Evolutionary conservation across 208 protist genomes (phyloP), one percentile per base, ranked within the genome.

Genomic region (Porcisia hertigi): DNA sequence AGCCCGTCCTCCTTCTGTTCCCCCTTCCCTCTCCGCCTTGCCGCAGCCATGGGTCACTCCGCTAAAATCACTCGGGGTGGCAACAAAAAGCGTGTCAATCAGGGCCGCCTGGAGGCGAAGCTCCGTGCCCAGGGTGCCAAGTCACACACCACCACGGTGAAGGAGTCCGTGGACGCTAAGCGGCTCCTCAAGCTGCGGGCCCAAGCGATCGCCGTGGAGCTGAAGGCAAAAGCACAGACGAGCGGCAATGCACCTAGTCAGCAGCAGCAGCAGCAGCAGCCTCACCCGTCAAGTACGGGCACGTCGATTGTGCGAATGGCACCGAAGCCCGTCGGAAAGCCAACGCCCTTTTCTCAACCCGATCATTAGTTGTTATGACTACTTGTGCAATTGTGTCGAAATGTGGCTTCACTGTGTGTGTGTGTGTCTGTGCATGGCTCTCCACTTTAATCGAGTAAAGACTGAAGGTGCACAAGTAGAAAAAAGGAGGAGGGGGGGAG

Each of bases 61-160:
- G 92, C 92, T 2, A 97, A 97, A 79, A 94, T 95, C 72, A 97
- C 92, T 2, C 88, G 92, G 36, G 92, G 92, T 66, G 92, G 92
- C 18, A 92, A 97, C 82, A 97, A 97, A 80, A 91, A 89, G 79
- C 92, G 90, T n/a, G 82, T 93, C 54, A 97, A 97, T 75, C 83
- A 88, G 49, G 86, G 82, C 39, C 82, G 92, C 1, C 80, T 82
- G 30, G 86, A 95, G 75, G 90, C 89, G 30, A 97, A 97, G 79
- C 54, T 91, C 64, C 80, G 87, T 16, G 92, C 92, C 6, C 87
- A 95, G 72, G 92, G 92, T 12, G 87, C 77, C 30, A 97, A 97
- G 76, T 76, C 67, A 16, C 92, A 97, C 79, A 82, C 88, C n/a
- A 87, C 86, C 18, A 84, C 82, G 9, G 82, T 85, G 1, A 91